These are phyloP conservation scores for Stereocaulon alpinum DNA, from an alignment of 495 filamentous ascomycete genomes.

Conservation along the genomic window DNA sequence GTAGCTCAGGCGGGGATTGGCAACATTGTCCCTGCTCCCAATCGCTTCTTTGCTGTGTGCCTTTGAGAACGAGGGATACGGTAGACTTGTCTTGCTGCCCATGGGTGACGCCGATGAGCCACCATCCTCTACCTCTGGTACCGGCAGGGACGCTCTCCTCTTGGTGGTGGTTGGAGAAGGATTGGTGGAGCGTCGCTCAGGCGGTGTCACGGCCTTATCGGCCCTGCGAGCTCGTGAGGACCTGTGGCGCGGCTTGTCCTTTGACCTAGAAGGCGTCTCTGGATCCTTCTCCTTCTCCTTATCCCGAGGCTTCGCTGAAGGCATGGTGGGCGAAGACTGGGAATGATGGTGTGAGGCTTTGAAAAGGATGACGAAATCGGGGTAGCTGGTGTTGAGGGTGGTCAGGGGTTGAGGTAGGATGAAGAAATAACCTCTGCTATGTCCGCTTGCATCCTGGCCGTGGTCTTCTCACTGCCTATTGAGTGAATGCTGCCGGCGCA, in stretches of 20 bases:
- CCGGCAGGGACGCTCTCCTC: slow-evolving; percentile 43
- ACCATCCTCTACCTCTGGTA: slow-evolving; percentile 32
- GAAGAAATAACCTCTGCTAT: background rate
- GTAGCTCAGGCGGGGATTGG: slow-evolving; percentile 38
- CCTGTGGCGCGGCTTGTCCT: slow-evolving; percentile 22
- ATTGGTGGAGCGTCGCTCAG: slow-evolving; percentile 29
- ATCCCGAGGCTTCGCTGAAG: slow-evolving; percentile 19
- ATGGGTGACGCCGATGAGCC: slow-evolving; percentile 36
- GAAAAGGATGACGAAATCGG: background rate
- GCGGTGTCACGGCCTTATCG: slow-evolving; percentile 32
- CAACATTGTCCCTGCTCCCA: slow-evolving; percentile 47
- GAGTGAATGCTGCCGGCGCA: background rate
- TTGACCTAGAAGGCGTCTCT: slow-evolving; percentile 18
- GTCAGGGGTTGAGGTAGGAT: background rate
- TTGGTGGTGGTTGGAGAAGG: slow-evolving; percentile 27
- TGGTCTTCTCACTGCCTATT: background rate
- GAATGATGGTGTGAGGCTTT: background rate
- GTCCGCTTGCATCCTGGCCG: background rate
- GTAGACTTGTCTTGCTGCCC: slow-evolving; percentile 50
- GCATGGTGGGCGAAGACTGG: slow-evolving; percentile 18
- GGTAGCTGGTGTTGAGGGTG: background rate
- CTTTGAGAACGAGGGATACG: slow-evolving; percentile 83
- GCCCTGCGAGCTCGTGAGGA: slow-evolving; percentile 32
- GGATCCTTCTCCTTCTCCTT: slow-evolving; percentile 25
- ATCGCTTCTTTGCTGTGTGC: slow-evolving; percentile 79